Evolutionary conservation across 768 basidiomycete species (phyloP).

Genomic region (Tephrocybe rancida): DNA sequence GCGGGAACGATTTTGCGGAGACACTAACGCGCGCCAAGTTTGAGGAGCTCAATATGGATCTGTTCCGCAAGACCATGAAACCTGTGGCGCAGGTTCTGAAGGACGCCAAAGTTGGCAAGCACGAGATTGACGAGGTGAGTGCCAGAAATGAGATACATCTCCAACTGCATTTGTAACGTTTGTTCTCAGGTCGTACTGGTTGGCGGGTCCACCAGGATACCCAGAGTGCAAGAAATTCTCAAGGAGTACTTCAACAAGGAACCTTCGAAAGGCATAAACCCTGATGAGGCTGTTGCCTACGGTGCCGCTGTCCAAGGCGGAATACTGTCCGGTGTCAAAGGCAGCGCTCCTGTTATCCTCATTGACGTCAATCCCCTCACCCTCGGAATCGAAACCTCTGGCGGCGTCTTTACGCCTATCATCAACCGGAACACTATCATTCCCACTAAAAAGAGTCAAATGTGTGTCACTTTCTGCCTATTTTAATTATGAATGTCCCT

Average conservation of each 20-base stretch:
- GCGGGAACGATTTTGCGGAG: slow-evolving; percentile 79
- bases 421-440: slow-evolving; percentile 52
- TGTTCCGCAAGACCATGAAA: slow-evolving; percentile 85
- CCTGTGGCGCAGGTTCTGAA: slow-evolving; percentile 84
- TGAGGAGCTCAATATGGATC: slow-evolving; percentile 82
- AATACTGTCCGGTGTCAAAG: slow-evolving; percentile 62
- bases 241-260: slow-evolving; percentile 72
- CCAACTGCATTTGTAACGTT: not conserved
- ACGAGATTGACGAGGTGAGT: slow-evolving; percentile 68
- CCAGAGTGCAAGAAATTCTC: slow-evolving; percentile 66
- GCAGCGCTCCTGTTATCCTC: slow-evolving; percentile 53
- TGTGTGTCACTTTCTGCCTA: slow-evolving; percentile 24
- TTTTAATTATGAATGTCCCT: not conserved
- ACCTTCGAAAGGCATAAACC: slow-evolving; percentile 68
- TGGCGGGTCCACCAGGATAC: slow-evolving; percentile 75
- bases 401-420: slow-evolving; percentile 59
- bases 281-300: slow-evolving; percentile 75
- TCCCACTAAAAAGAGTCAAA: slow-evolving; percentile 54
- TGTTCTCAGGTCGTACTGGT: slow-evolving; percentile 42
- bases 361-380: slow-evolving; percentile 60
- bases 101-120: slow-evolving; percentile 80
- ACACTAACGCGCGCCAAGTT: slow-evolving; percentile 83
- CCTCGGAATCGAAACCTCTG: slow-evolving; percentile 66
- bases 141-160: not conserved
- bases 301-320: slow-evolving; percentile 74